Conservation (phyloP, 257 asterid genomes). For the Solanum sparsipilum region DNA sequence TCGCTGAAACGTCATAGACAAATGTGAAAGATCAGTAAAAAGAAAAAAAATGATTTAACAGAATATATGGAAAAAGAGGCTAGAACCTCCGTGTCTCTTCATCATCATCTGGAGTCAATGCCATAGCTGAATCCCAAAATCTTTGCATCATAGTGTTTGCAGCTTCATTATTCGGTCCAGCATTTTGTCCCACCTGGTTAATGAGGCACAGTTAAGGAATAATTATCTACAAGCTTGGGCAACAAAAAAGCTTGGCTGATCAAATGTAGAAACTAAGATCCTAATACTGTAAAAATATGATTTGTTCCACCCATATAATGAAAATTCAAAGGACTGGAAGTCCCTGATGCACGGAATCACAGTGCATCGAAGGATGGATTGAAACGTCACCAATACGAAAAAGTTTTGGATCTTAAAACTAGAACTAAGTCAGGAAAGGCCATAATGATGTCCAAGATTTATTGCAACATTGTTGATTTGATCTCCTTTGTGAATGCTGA, state of each 20-base stretch:
- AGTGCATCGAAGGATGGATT: neutral
- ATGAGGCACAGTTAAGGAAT: conserved; percentile 4
- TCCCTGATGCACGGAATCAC: neutral
- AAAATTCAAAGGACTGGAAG: neutral
- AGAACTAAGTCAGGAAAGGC: neutral
- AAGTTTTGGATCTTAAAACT: neutral
- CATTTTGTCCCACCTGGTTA: conserved; percentile 66
- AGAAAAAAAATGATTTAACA: neutral
- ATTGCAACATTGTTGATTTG: neutral
- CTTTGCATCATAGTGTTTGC: conserved; percentile 78
- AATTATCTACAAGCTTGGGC: neutral
- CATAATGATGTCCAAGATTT: neutral
- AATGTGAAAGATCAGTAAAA: conserved; percentile 12
- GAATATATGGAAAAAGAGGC: neutral
- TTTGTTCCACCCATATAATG: neutral
- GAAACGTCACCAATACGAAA: neutral
- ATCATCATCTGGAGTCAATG: conserved; percentile 66
- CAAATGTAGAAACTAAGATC: neutral
- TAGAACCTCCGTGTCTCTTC: conserved; percentile 73
- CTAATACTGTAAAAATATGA: neutral
- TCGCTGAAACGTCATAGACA: conserved; percentile 40
- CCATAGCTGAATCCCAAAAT: conserved; percentile 98
- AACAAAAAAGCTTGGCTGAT: neutral
- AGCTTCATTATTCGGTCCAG: conserved; percentile 60
- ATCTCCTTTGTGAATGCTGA: neutral